Evolutionary conservation across 2,329 filamentous ascomycete species (phyloP).

Genomic region (Penicillium sp.): DNA sequence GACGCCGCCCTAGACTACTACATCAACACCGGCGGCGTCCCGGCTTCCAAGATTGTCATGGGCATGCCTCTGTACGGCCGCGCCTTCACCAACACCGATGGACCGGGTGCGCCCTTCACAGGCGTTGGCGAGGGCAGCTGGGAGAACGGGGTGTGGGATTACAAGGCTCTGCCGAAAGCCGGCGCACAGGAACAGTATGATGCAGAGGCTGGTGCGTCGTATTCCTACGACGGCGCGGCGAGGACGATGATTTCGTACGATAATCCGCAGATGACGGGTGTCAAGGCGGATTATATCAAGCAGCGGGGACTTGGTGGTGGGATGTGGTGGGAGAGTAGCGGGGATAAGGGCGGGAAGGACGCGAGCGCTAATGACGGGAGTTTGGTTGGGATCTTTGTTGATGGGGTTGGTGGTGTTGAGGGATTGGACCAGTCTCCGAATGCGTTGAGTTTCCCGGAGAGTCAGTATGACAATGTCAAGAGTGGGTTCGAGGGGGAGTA

Average conservation of each 20-base stretch:
- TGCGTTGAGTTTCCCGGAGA: conserved; percentile 39
- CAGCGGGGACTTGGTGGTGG: conserved; percentile 69
- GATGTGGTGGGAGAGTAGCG: conserved; percentile 95
- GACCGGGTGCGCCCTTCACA: conserved; percentile 65
- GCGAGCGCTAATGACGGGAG: conserved; percentile 49
- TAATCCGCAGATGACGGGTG: conserved; percentile 55
- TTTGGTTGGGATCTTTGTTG: conserved; percentile 59
- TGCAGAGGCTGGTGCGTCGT: conserved; percentile 63
- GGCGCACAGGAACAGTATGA: conserved; percentile 65
- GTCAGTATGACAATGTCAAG: conserved; percentile 41
- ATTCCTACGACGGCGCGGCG: conserved; percentile 64
- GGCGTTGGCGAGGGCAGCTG: conserved; percentile 72
- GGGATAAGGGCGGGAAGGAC: conserved; percentile 60
- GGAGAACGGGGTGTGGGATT: conserved; percentile 85
- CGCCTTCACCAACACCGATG: conserved; percentile 75
- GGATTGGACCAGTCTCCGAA: conserved; percentile 38
- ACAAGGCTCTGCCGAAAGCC: conserved; percentile 72
- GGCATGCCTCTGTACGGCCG: conserved; percentile 96
- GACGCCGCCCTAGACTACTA: conserved; percentile 68
- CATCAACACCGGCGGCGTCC: conserved; percentile 56
- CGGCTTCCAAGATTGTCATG: conserved; percentile 71
- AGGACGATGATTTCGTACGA: conserved; percentile 73
- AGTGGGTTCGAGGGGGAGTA: conserved; percentile 26
- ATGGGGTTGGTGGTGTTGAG: conserved; percentile 32
- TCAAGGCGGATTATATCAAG: conserved; percentile 69